Base-by-base conservation (phyloP, 257 asterid genomes). In the Nicotiana sylvestris region DNA sequence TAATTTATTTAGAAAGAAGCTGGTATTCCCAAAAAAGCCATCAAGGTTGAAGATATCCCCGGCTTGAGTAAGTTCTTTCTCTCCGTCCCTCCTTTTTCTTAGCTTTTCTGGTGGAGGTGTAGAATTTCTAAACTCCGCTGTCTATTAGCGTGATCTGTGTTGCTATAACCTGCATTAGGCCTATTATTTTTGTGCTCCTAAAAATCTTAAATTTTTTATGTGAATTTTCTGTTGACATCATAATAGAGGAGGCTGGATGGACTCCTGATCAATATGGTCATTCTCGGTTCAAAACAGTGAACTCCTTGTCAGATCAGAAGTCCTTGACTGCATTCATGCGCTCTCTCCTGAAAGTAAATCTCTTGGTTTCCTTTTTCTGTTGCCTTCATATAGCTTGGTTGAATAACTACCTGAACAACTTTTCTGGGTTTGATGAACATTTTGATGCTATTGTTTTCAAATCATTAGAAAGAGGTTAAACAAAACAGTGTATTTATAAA, bases 231-330 rank as follows among this genome's bases (percentile, higher is more conserved):
- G 66, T 58, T 79, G 83, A 84, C 83, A 77, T 88, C 76, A 62
- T 66, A 77, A 86, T 82, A 94, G 99, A 92, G 79, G 98, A 94
- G 86, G 99, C 99, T 67, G 99, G 99, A 66, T 96, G 97, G 98
- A 94, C 94, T 72, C 90, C 97, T 80, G 99, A 96, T 85, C 98
- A 96, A 83, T 96, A 91, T 85, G 99, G 98, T 30, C 93, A 94
- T 90, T 94, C 99, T 83, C 97, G 93, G 66, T 93, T 85, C 84
- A 93, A 92, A 91, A 84, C 89, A 56, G 82, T 84, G 57, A 94
- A 85, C 86, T 83, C 92, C 29, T 85, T 94, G 66, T 82, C 94
- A 55, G 99, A 96, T 89, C 98, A 88, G 89, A 96, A 93, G 87
- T 85, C 93, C 80, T 82, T 94, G 93, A 90, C 97, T 70, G 92